Percentiles rank a stretch among this genome's conserved stretches.
Evolutionary conservation across 768 basidiomycete genomes (phyloP).

Genomic region (Strobilomyces echinocephalus): DNA sequence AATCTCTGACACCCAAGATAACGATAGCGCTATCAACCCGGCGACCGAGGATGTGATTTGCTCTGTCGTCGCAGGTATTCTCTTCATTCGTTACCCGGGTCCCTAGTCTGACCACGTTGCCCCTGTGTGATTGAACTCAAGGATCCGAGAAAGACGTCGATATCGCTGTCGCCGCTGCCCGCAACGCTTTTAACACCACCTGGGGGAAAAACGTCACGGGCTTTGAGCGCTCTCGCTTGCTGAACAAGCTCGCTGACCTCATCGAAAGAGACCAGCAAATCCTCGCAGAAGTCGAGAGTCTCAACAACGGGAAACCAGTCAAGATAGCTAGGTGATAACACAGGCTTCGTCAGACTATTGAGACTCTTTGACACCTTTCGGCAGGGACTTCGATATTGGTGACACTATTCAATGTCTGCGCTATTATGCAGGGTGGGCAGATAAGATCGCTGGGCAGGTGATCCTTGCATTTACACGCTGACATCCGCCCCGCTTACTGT

Average conservation of each 20-base stretch:
- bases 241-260: constrained; percentile 85
- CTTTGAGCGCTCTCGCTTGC: constrained; percentile 70
- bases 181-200: constrained; percentile 74
- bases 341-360: constrained; percentile 30
- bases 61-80: constrained; percentile 57
- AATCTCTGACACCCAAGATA: constrained; percentile 14
- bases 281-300: constrained; percentile 76
- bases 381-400: constrained; percentile 75
- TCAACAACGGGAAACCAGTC: constrained; percentile 93
- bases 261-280: constrained; percentile 81
- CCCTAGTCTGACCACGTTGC: background rate
- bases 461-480: constrained; percentile 5
- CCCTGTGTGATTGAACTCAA: constrained; percentile 24
- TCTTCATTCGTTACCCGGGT: background rate
- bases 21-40: constrained; percentile 67
- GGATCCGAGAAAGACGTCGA: constrained; percentile 77
- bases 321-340: constrained; percentile 44
- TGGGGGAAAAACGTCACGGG: constrained; percentile 91
- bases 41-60: constrained; percentile 73
- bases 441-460: constrained; percentile 88
- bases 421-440: constrained; percentile 95
- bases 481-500: constrained; percentile 1
- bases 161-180: constrained; percentile 76
- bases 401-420: constrained; percentile 74
- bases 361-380: constrained; percentile 2